Evolutionary conservation across 202 grass and related monocot genomes (phyloP).

Genomic region (Bolboschoenoplectus hybrid): DNA sequence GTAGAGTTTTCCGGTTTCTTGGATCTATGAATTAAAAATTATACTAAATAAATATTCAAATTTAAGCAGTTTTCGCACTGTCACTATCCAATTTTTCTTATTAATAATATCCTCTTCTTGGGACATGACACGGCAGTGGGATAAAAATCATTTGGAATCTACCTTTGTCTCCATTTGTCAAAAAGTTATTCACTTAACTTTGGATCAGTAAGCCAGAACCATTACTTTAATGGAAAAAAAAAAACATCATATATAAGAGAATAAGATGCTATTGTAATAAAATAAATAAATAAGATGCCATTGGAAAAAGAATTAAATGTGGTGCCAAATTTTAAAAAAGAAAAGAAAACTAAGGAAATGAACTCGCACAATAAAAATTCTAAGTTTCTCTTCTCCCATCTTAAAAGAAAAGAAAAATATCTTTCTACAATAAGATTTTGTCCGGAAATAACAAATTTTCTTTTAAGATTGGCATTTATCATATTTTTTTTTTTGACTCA

Average conservation of each 20-base stretch:
- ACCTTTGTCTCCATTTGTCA: not conserved
- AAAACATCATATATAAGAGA: not conserved
- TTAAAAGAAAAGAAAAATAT: not conserved
- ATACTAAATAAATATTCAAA: not conserved
- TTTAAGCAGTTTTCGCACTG: not conserved
- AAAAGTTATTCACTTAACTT: not conserved
- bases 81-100: not conserved
- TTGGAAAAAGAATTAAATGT: not conserved
- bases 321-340: not conserved
- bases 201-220: not conserved
- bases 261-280: not conserved
- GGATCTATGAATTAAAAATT: not conserved
- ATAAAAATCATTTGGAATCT: constrained; percentile 5
- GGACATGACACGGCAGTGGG: not conserved
- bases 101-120: not conserved
- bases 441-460: not conserved
- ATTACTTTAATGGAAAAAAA: not conserved
- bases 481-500: too few relatives aligned
- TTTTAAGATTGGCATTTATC: not conserved
- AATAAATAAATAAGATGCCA: not conserved
- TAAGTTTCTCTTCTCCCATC: not conserved
- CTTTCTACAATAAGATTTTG: not conserved
- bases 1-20: not conserved
- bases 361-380: not conserved
- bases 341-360: not conserved